phyloP scores from a whole-genome alignment of 192 early-diverging fungal species.

The Cladochytrium replicatum region DNA sequence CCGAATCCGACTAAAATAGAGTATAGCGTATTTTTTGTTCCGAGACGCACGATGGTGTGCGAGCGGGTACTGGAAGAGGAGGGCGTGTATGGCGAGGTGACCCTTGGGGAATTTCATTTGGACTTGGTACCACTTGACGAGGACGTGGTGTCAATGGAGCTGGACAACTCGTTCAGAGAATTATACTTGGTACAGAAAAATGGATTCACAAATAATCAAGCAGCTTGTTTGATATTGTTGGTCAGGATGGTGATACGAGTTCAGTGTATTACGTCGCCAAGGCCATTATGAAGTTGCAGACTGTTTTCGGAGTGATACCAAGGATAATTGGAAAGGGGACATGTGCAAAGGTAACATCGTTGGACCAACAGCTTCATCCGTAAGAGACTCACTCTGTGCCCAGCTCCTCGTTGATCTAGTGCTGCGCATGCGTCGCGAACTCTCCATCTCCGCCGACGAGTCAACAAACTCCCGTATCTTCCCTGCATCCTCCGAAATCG shows the following conservation, averaged over 20 bases:
- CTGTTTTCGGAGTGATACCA: conserved; percentile 80
- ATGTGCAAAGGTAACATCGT: conserved; percentile 50
- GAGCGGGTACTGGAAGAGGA: conserved; percentile 91
- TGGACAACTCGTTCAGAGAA: conserved; percentile 70
- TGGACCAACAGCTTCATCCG: background rate
- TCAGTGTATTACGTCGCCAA: conserved; percentile 62
- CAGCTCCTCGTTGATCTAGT: conserved; percentile 63
- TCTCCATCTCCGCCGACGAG: conserved; percentile 31
- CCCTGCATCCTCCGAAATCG: conserved; percentile 30
- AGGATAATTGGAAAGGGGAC: conserved; percentile 86
- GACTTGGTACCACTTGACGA: conserved; percentile 86
- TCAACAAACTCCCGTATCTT: conserved; percentile 6
- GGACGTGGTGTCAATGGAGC: conserved; percentile 83
- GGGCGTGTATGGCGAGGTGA: conserved; percentile 79
- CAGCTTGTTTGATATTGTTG: background rate
- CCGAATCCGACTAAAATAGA: too few species aligned
- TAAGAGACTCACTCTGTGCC: background rate
- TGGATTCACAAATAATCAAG: background rate
- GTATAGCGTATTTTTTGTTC: conserved; percentile 73
- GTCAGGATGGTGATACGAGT: conserved; percentile 65
- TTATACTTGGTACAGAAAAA: conserved; percentile 53
- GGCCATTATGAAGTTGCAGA: conserved; percentile 83
- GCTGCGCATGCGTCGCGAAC: conserved; percentile 72
- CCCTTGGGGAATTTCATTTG: conserved; percentile 77
- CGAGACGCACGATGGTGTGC: conserved; percentile 78